Percentiles rank a stretch among this genome's conserved stretches.
Conservation (phyloP, 148 eudicot species). For the Silene latifolia region DNA sequence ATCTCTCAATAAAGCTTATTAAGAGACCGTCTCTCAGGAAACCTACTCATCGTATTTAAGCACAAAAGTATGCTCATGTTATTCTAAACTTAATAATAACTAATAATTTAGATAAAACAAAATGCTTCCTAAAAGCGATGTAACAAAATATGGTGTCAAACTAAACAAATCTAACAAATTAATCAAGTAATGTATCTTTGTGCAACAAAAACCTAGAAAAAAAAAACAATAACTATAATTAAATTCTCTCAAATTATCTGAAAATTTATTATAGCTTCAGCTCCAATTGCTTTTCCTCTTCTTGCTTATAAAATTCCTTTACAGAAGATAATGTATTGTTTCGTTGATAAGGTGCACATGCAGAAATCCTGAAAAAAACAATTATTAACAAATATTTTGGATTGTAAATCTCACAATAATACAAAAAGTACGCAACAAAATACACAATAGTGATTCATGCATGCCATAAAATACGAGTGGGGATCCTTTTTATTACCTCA, state of each 20-base stretch:
- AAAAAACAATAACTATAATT: not conserved
- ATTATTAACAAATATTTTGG: not conserved
- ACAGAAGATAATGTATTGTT: not conserved
- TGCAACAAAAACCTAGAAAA: not conserved
- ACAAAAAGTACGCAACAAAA: no score
- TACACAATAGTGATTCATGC: no score
- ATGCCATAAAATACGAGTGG: no score
- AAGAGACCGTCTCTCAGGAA: no score
- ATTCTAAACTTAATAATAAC: not conserved
- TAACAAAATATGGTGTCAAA: not conserved
- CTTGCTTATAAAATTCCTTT: not conserved
- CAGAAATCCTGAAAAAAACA: slow-evolving; percentile 28
- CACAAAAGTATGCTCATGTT: no score
- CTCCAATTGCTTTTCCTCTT: slow-evolving; percentile 19
- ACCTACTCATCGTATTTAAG: no score
- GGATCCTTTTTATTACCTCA: no score
- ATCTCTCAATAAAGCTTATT: no score
- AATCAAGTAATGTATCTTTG: not conserved
- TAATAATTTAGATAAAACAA: no score
- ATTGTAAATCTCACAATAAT: not conserved
- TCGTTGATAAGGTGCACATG: slow-evolving; percentile 33
- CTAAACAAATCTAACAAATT: not conserved
- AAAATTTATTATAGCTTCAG: slow-evolving; percentile 17
- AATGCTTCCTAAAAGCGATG: not conserved
- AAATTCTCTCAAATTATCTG: not conserved